These are phyloP conservation scores for Piromyces finnis DNA, from an alignment of 192 early-diverging fungal species.

Conservation along the genomic window DNA sequence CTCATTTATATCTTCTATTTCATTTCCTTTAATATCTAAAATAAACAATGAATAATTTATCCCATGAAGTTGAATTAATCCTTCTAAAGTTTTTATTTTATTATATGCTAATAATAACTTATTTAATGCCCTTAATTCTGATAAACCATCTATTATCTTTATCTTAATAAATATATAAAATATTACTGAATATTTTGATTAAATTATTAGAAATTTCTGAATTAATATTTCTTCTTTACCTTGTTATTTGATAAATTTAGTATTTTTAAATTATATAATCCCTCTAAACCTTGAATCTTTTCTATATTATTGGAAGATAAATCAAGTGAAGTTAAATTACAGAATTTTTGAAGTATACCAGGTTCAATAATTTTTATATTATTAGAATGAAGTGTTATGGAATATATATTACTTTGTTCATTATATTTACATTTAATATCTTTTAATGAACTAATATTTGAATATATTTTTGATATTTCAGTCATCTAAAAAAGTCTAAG, in stretches of 20 bases:
- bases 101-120: not conserved
- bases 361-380: not conserved
- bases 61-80: not conserved
- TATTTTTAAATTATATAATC: not conserved
- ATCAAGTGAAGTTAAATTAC: not conserved
- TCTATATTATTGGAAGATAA: not conserved
- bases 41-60: not conserved
- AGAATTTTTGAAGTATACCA: not conserved
- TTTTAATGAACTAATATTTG: not conserved
- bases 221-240: not conserved
- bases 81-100: not conserved
- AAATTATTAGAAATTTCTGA: too few relatives aligned
- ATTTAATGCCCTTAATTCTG: not conserved
- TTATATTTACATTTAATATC: not conserved
- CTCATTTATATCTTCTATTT: not conserved
- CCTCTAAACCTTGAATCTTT: not conserved
- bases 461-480: not conserved
- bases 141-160: not conserved
- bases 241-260: not conserved
- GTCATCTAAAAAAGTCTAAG: not conserved
- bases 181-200: too few relatives aligned
- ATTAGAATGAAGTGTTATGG: not conserved
- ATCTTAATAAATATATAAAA: not conserved
- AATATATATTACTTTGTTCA: not conserved
- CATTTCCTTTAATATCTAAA: not conserved